A percentile compares a stretch with the other conserved stretches of the same genome.
Conservation (phyloP, 352 stramenopile genomes). For the Pythium coloratum region DNA sequence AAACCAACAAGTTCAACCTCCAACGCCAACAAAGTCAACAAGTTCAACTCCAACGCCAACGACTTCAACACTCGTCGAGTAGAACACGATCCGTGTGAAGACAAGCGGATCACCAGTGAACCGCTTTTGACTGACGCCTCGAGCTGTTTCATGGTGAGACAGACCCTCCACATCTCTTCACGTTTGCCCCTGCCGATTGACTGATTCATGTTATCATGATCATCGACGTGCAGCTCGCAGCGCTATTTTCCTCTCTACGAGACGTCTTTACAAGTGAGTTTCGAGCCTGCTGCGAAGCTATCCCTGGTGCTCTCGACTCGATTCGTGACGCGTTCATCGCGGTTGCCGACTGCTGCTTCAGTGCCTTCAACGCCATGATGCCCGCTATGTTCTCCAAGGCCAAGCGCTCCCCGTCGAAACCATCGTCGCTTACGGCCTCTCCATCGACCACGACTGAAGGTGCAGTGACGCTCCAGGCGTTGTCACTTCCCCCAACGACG, state of each 20-base stretch:
- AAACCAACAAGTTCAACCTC: neutral
- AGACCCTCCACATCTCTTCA: neutral
- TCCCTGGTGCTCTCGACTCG: conserved; percentile 16
- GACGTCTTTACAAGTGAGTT: conserved; percentile 15
- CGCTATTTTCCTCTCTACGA: conserved; percentile 12
- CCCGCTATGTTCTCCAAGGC: neutral
- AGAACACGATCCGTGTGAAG: neutral
- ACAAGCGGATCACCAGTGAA: neutral
- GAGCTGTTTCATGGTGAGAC: conserved; percentile 2
- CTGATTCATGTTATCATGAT: neutral
- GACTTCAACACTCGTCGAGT: neutral
- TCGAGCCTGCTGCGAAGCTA: conserved; percentile 6
- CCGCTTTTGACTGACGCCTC: neutral
- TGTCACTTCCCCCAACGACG: conserved; percentile 4
- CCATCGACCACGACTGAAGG: neutral
- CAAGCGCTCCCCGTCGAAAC: neutral
- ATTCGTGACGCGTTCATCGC: conserved; percentile 13
- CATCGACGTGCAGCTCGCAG: conserved; percentile 12
- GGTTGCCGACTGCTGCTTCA: conserved; percentile 9
- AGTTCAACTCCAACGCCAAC: neutral
- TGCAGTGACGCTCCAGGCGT: neutral
- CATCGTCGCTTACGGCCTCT: neutral
- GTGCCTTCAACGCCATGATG: neutral
- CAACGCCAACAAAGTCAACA: neutral
- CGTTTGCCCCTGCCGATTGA: neutral